phyloP scores from a whole-genome alignment of 1,284 basidiomycete species.

The Sporisorium iseilematis-ciliati region DNA sequence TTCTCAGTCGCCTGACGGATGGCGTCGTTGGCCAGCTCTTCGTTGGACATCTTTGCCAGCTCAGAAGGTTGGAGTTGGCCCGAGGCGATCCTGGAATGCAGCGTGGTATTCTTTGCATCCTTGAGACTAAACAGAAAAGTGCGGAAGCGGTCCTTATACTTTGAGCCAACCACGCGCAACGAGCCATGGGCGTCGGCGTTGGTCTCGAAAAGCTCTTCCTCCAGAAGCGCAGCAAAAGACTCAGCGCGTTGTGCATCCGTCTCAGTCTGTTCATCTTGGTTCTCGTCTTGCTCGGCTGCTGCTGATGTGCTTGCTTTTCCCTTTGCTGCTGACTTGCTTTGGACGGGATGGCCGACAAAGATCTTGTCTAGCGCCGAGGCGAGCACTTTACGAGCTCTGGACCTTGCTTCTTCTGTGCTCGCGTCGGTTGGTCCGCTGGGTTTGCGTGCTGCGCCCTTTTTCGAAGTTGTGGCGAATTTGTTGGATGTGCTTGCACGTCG shows the following conservation, averaged over 20 bases:
- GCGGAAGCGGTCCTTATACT: constrained; percentile 67
- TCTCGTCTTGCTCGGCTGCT: neutral
- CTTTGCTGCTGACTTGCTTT: neutral
- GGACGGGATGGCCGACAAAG: constrained; percentile 9
- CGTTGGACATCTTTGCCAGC: constrained; percentile 61
- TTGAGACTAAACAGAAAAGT: constrained; percentile 68
- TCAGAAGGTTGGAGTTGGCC: constrained; percentile 53
- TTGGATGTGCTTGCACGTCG: constrained; percentile 29
- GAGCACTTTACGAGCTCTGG: constrained; percentile 36
- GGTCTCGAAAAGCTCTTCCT: constrained; percentile 51
- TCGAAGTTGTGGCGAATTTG: constrained; percentile 13
- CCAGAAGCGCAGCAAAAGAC: constrained; percentile 43
- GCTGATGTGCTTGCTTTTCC: no score
- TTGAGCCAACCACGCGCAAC: constrained; percentile 24
- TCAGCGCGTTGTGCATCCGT: constrained; percentile 20
- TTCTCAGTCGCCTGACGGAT: constrained; percentile 64
- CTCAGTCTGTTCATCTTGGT: constrained; percentile 11
- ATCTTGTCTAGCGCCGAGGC: constrained; percentile 32
- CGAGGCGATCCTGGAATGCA: constrained; percentile 62
- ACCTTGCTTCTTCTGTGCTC: constrained; percentile 45
- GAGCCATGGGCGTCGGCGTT: constrained; percentile 43
- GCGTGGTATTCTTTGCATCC: constrained; percentile 62
- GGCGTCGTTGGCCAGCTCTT: constrained; percentile 66
- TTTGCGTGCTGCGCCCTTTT: constrained; percentile 26
- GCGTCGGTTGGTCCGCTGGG: constrained; percentile 33